These are phyloP conservation scores for Lactarius akahatsu DNA, from an alignment of 768 basidiomycete species.

Conservation along the genomic window DNA sequence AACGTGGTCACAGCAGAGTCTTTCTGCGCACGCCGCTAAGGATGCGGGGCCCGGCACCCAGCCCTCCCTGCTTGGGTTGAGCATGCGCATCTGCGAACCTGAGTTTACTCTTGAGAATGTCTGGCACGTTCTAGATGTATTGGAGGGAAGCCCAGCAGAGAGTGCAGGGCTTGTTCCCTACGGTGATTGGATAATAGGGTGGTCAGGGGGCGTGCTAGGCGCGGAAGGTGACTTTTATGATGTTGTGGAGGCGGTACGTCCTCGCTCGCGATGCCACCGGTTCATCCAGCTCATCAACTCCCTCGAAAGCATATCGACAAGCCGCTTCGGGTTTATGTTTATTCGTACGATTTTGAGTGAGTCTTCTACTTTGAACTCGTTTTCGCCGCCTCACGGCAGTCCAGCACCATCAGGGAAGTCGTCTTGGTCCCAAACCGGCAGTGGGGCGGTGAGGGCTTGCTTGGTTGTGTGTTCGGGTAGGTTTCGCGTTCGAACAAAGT, in stretches of 20 bases:
- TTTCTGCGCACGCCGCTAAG: constrained; percentile 40
- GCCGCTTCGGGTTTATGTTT: constrained; percentile 91
- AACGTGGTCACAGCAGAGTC: constrained; percentile 63
- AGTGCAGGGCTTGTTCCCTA: constrained; percentile 95
- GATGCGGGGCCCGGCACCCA: constrained; percentile 49
- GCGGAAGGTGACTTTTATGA: constrained; percentile 97
- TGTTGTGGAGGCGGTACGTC: constrained; percentile 81
- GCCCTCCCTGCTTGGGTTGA: constrained; percentile 91
- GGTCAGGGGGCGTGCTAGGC: constrained; percentile 89
- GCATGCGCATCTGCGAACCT: constrained; percentile 91
- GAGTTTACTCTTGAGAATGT: constrained; percentile 87
- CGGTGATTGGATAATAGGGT: constrained; percentile 78
- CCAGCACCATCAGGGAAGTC: constrained; percentile 86
- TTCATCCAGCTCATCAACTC: background rate
- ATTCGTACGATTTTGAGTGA: constrained; percentile 95
- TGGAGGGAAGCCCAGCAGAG: constrained; percentile 96
- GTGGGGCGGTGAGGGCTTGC: constrained; percentile 95
- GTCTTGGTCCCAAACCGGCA: constrained; percentile 94
- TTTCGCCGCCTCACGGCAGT: constrained; percentile 15
- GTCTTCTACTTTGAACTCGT: constrained; percentile 35
- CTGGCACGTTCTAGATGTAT: constrained; percentile 97
- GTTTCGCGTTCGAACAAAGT: constrained; percentile 33
- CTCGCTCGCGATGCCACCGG: constrained; percentile 13
- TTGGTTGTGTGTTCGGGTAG: constrained; percentile 95
- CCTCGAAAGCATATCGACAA: constrained; percentile 81